Conservation (phyloP, 1,139 yeast genomes). For the Blastobotrys indianensis region DNA sequence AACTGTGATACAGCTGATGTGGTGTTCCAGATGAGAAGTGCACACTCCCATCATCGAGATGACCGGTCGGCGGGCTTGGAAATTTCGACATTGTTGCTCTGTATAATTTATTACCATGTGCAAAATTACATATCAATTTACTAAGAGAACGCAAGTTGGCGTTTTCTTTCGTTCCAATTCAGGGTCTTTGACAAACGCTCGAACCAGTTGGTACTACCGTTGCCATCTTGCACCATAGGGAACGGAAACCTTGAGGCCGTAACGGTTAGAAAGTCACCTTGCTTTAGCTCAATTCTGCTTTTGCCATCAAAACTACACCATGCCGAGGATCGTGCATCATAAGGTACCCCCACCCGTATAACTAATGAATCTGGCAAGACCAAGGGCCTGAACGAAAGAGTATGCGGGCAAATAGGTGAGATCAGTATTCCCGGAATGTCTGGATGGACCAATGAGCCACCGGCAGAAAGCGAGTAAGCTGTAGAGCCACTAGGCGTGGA, state of each 20-base stretch:
- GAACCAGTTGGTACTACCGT: conserved; percentile 44
- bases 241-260: conserved; percentile 71
- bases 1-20: too few relatives aligned
- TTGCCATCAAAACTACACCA: conserved; percentile 84
- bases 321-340: conserved; percentile 59
- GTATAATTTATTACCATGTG: too few relatives aligned
- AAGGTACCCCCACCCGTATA: conserved; percentile 64
- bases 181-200: conserved; percentile 42
- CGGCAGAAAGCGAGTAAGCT: conserved; percentile 80
- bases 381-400: conserved; percentile 75
- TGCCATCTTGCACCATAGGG: conserved; percentile 55
- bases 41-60: too few relatives aligned
- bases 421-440: conserved; percentile 72
- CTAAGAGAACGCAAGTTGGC: conserved; percentile 29
- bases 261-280: conserved; percentile 65
- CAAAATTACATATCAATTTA: neutral
- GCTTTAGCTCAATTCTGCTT: conserved; percentile 56
- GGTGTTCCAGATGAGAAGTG: too few relatives aligned
- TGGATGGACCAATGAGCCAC: conserved; percentile 87
- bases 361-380: conserved; percentile 67
- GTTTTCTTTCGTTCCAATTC: conserved; percentile 51
- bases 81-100: too few relatives aligned
- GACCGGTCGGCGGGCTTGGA: too few relatives aligned
- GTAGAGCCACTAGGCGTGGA: conserved; percentile 92
- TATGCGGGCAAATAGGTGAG: conserved; percentile 84